Base-by-base conservation (phyloP, 306 rosid genomes). In the Sicyos baderoa region DNA sequence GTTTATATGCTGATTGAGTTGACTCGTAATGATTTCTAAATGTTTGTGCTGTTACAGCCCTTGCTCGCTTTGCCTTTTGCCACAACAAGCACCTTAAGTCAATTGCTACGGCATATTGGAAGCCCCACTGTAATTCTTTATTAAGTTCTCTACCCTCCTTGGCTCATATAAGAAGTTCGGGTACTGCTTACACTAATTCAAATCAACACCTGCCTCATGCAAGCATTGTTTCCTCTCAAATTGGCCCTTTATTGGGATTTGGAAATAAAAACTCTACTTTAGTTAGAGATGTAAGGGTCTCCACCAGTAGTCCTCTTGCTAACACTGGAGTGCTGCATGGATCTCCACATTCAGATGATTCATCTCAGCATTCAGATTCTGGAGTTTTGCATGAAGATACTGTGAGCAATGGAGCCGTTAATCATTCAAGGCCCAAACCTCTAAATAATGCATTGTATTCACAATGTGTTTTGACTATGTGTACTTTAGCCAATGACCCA, bases 311-410 rank as follows among this genome's bases (percentile, higher is more conserved):
- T 81, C 99, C 97, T 75, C 91, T 90, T 13, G 79, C 89, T 56
- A 79, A 82, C 72, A 80, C 99, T 48, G 96, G 90, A 76, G 83
- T 94, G 64, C 86, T 86, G 96, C 96, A 86, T 72, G 97, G 97
- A 53, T 94, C 99, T 73, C 99, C 97, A 23, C 63, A 88, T 76
- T 90, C 99, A 74, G 97, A 90, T 58, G 84, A 85, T 76, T 90
- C 94, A 65, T 94, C 95, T 75, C 97, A 82, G 73, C 99, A 86
- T 86, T 94, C 95, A 68, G 96, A 90, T 88, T 94, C 96, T 19
- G 99, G 99, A 82, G 80, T 90, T 66, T 76, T 88, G 71, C 86
- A 86, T 78, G 92, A 87, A 75, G 89, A 89, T 76, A 78, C 81
- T 64, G 84, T 84, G 74, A 88, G 87, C 90, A 94, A 90, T 74